phyloP scores from a whole-genome alignment of 257 asterid genomes.

The Gentiana macrophylla region DNA sequence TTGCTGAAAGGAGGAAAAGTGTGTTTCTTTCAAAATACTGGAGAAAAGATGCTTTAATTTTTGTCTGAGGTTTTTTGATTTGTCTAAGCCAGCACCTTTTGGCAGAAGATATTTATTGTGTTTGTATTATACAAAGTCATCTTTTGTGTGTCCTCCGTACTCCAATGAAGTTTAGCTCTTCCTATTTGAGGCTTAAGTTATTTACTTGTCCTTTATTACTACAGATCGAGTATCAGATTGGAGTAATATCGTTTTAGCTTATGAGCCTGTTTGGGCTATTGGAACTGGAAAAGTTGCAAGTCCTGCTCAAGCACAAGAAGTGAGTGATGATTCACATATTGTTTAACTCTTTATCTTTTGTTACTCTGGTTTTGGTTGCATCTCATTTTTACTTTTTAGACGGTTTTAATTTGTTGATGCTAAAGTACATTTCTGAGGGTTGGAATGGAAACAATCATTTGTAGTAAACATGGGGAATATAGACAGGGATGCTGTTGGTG shows the following conservation, averaged over 20 bases:
- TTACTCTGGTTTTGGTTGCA: neutral
- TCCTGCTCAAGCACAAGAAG: constrained; percentile 99
- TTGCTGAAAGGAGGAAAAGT: neutral
- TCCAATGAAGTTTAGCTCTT: neutral
- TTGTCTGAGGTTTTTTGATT: neutral
- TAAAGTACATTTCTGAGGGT: neutral
- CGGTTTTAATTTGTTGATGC: too few relatives aligned
- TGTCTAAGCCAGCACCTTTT: too few relatives aligned
- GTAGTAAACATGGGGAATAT: neutral
- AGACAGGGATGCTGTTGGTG: neutral
- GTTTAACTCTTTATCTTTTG: too few relatives aligned
- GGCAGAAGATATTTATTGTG: too few relatives aligned
- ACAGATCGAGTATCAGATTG: constrained; percentile 68
- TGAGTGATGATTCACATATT: constrained; percentile 21
- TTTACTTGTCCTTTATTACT: constrained; percentile 6
- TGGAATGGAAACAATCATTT: neutral
- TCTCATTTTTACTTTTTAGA: neutral
- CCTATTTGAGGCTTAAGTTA: constrained; percentile 1
- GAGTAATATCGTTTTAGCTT: constrained; percentile 83
- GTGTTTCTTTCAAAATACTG: neutral
- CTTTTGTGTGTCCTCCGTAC: too few relatives aligned
- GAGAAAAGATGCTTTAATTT: neutral
- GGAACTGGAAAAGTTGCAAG: constrained; percentile 97
- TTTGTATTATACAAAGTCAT: too few relatives aligned
- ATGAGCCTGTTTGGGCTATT: constrained; percentile 99